Conservation (phyloP, 345 rosid genomes). For the Capsella bursapastoris region DNA sequence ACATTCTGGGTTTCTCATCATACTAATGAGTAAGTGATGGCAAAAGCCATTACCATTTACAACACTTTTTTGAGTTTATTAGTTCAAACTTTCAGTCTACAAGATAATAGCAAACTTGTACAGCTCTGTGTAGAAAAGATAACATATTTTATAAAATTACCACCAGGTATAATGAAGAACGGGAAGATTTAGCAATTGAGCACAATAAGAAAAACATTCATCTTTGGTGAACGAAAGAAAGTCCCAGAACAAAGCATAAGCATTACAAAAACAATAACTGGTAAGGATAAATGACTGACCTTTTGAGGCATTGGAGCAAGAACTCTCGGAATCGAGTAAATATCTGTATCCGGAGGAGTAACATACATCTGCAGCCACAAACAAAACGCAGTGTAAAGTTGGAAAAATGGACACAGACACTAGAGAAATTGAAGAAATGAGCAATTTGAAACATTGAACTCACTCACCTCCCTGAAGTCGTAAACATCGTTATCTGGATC, state of each 20-base stretch:
- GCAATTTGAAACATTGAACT: not conserved
- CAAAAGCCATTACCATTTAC: not conserved
- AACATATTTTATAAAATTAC: not conserved
- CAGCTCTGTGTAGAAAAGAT: constrained; percentile 18
- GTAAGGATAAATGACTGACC: constrained; percentile 45
- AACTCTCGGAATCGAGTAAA: constrained; percentile 86
- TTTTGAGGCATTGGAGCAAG: constrained; percentile 92
- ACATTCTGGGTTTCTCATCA: not conserved
- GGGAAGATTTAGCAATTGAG: not conserved
- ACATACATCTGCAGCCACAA: constrained; percentile 80
- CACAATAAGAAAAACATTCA: constrained; percentile 1
- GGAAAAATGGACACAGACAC: not conserved
- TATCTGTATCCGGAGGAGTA: constrained; percentile 92
- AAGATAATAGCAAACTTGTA: not conserved
- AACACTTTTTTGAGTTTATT: not conserved
- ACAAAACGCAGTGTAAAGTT: not conserved
- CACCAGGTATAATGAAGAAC: not conserved
- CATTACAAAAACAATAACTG: not conserved
- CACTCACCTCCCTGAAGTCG: constrained; percentile 87
- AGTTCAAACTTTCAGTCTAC: not conserved
- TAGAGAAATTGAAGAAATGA: not conserved
- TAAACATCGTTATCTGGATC: constrained; percentile 93
- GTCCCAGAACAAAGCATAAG: not conserved
- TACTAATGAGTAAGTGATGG: constrained; percentile 20
- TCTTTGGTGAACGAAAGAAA: not conserved